Evolutionary conservation across 2,329 filamentous ascomycete genomes (phyloP).

Genomic region (Fusarium praegraminearum): DNA sequence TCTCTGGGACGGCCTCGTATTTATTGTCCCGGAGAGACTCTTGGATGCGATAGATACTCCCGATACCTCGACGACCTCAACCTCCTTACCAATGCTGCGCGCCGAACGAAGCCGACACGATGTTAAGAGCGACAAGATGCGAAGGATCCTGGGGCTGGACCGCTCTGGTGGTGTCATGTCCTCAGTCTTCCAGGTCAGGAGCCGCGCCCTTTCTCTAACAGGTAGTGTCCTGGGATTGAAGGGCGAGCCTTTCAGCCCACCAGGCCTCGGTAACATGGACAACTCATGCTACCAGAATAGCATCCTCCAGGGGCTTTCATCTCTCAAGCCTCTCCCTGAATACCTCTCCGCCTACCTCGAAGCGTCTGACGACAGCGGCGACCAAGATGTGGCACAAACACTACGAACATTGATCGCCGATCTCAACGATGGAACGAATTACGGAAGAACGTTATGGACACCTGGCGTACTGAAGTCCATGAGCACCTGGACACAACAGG

Average conservation of each 20-base stretch:
- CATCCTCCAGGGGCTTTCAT: slow-evolving; percentile 85
- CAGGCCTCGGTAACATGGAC: slow-evolving; percentile 88
- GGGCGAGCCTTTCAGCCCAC: slow-evolving; percentile 60
- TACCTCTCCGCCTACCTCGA: slow-evolving; percentile 69
- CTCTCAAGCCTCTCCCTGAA: slow-evolving; percentile 74
- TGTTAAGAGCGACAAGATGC: slow-evolving; percentile 74
- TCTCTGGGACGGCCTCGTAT: slow-evolving; percentile 72
- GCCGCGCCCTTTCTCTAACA: slow-evolving; percentile 67
- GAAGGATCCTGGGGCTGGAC: slow-evolving; percentile 71
- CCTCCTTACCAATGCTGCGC: slow-evolving; percentile 55
- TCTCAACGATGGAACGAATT: slow-evolving; percentile 76
- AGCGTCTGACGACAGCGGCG: slow-evolving; percentile 44
- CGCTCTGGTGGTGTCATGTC: slow-evolving; percentile 64
- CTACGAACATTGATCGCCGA: slow-evolving; percentile 76
- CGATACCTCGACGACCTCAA: slow-evolving; percentile 60
- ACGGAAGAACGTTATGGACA: slow-evolving; percentile 84
- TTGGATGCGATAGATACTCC: slow-evolving; percentile 69
- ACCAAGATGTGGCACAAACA: slow-evolving; percentile 58
- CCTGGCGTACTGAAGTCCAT: slow-evolving; percentile 86
- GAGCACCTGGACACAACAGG: slow-evolving; percentile 96
- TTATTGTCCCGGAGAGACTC: slow-evolving; percentile 66
- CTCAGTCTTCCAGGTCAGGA: slow-evolving; percentile 69
- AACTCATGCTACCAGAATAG: slow-evolving; percentile 99
- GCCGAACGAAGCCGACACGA: slow-evolving; percentile 59
- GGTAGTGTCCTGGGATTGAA: slow-evolving; percentile 57